Base-by-base conservation (phyloP, 345 rosid genomes). In the Acer campestre region DNA sequence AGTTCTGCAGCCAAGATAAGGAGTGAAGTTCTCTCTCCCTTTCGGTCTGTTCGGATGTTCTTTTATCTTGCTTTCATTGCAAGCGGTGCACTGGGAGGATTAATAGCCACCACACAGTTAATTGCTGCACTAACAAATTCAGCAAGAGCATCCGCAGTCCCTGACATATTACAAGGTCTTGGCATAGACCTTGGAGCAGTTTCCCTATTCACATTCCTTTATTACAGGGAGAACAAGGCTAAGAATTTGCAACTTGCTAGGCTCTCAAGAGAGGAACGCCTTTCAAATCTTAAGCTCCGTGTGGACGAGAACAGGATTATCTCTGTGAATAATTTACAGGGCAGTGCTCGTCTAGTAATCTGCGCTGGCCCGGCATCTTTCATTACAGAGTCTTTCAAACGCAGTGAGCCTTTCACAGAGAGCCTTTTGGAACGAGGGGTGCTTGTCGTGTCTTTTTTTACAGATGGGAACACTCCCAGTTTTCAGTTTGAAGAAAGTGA, bases 21-120 rank as follows among this genome's bases (percentile, higher is more conserved):
- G 72, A 90, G 92, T 77, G 98, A 93, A 88, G 99, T 95, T 82
- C 91, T 92, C 27, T 78, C 99, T 76, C 99, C 99, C 18, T 95
- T 95, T 79, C 91, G 97, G 68, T 81, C 99, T 49, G 91, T 95
- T 55, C 90, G 98, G 72, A 92, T 95, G 97, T 95, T 95, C 90
- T 95, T 95, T 78, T 95, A 95, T 85, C 89, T 90, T 11, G 91
- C 98, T 10, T 93, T 95, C 77, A 83, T 93, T 40, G 97, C 97
- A 4, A 93, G 99, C 55, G 95, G 82, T 69, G 68, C 85, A 42
- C 79, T 95, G 72, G 99, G 99, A 80, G 93, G 94, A 70, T 79
- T 95, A 20, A 93, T 95, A 79, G 99, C 97, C 63, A 78, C 86
- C 35, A 85, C 97, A 23, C 94, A 85, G 80, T 86, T 92, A 72